These are phyloP conservation scores for Oidium heveae DNA, from an alignment of 2,329 filamentous ascomycete genomes.

Conservation along the genomic window DNA sequence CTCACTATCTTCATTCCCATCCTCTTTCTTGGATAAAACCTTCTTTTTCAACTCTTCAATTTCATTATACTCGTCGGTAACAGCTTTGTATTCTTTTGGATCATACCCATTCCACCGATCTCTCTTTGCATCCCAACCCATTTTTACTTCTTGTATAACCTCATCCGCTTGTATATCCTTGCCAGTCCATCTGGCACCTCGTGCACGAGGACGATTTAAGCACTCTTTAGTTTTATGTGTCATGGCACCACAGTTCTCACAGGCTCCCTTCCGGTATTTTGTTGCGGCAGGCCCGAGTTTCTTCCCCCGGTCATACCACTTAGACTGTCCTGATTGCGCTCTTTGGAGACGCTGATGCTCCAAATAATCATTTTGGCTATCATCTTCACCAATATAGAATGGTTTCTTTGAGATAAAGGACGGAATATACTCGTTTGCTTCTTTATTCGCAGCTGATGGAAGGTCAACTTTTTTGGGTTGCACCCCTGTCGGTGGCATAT, in stretches of 20 bases:
- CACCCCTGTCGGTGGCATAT: constrained; percentile 17
- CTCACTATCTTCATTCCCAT: constrained; percentile 25
- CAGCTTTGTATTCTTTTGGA: constrained; percentile 54
- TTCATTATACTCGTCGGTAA: constrained; percentile 77
- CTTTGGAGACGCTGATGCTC: constrained; percentile 75
- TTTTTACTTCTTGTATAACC: constrained; percentile 54
- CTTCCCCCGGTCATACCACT: constrained; percentile 85
- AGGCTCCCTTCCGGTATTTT: constrained; percentile 93
- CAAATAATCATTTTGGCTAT: constrained; percentile 64
- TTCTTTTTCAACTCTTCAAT: constrained; percentile 47
- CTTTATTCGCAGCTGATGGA: constrained; percentile 33
- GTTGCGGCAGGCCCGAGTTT: constrained; percentile 70
- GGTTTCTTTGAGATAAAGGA: constrained; percentile 95
- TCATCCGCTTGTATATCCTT: constrained; percentile 88
- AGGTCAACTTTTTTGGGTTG: constrained; percentile 13
- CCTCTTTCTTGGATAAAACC: constrained; percentile 21
- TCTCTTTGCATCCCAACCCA: constrained; percentile 92
- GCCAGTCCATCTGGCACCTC: constrained; percentile 78
- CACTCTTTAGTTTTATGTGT: constrained; percentile 92
- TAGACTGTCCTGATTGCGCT: constrained; percentile 36
- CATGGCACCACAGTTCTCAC: constrained; percentile 95
- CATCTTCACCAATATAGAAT: constrained; percentile 71
- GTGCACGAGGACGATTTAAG: constrained; percentile 63
- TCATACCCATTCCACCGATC: constrained; percentile 99
- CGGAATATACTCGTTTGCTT: constrained; percentile 96